Base-by-base conservation (phyloP, 495 filamentous ascomycete genomes). In the Darksidea phi region DNA sequence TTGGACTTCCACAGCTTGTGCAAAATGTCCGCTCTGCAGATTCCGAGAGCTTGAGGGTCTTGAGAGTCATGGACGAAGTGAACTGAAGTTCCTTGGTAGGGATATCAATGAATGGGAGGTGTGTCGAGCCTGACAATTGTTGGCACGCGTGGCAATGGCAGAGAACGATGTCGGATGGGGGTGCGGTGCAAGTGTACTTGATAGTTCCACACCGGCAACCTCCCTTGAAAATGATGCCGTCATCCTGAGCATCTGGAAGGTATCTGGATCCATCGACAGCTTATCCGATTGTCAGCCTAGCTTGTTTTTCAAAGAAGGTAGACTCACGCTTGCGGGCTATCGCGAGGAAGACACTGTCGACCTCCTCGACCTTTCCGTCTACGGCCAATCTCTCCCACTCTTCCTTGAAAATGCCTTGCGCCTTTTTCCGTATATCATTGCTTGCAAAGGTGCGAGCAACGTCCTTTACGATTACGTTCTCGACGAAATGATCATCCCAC, bases 71-170 rank as follows among this genome's bases (percentile, higher is more conserved):
- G 1, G 42, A 24, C 1, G n/a, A 15, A 11, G 20, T 36, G 28
- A 60, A 50, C 15, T 17, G 54, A 24, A 67, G 24, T 1, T 54
- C 34, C 3, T 7, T 1, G 10, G 55, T 56, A 0, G 53, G 54
- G 11, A 63, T 18, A 2, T 47, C 41, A 25, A 53, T 23, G 37
- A 53, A 68, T n/a, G 60, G 60, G 5, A 68, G 18, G 37, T 37
- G 64, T 6, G 26, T 41, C 7, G 49, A 54, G 6, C 65, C 65
- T 0, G 65, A 68, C 4, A 68, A 17, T 36, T 68, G 54, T 28
- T 63, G 60, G 32, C 65, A 68, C 41, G 65, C 56, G 17, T 49
- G 48, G 56, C 65, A 68, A 42, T 68, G 51, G 57, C 65, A 68
- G 50, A 38, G 50, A 0, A 48, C 56, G 10, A 61, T 54, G 10